Conservation (phyloP, 83 land plant species). For the Thuja plicata region DNA sequence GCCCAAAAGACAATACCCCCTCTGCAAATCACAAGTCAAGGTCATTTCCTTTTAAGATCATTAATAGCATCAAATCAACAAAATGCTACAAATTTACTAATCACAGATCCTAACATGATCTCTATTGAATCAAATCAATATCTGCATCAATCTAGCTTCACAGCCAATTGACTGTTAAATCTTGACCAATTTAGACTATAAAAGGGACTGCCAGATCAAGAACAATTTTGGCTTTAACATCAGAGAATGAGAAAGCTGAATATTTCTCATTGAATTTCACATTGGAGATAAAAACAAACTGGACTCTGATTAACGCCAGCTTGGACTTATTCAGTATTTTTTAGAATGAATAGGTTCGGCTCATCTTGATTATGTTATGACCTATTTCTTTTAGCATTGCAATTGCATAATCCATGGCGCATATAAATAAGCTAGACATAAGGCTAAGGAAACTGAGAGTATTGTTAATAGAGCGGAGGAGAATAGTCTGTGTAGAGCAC, state of each 20-base stretch:
- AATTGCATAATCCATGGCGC: background rate
- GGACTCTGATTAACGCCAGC: background rate
- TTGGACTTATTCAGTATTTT: background rate
- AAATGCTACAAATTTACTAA: background rate
- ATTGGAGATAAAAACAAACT: background rate
- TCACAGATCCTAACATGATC: background rate
- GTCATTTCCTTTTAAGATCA: background rate
- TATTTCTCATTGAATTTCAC: background rate
- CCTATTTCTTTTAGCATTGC: background rate
- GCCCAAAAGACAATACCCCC: constrained; percentile 95
- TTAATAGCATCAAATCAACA: background rate
- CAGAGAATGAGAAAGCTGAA: background rate
- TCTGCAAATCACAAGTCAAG: constrained; percentile 31
- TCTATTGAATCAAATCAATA: constrained; percentile 1
- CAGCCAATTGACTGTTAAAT: background rate
- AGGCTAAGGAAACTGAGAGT: background rate
- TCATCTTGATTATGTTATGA: background rate
- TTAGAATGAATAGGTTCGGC: background rate
- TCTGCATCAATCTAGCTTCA: background rate
- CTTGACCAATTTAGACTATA: background rate
- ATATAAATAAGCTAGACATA: background rate
- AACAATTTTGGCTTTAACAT: background rate
- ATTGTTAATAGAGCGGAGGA: background rate
- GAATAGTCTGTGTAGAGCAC: background rate
- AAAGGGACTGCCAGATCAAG: background rate